Evolutionary conservation across 2,329 filamentous ascomycete species (phyloP).

Genomic region (Nemania abortiva): DNA sequence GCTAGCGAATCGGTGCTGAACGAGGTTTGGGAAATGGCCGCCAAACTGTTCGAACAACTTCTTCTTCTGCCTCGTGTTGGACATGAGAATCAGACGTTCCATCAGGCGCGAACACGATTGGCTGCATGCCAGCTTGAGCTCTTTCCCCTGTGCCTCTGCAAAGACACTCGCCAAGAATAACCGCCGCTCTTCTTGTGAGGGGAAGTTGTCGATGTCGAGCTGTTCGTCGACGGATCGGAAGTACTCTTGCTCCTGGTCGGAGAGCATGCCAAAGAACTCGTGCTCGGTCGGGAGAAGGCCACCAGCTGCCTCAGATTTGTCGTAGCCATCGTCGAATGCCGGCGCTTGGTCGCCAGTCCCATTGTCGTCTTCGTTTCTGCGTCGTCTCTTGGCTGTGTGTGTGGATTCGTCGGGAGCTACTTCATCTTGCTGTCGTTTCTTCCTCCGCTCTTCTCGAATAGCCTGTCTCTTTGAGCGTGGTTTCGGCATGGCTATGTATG

Average conservation of each 20-base stretch:
- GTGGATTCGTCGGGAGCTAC: slow-evolving; percentile 31
- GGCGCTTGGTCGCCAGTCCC: slow-evolving; percentile 36
- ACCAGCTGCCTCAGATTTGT: slow-evolving; percentile 30
- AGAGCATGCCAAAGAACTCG: slow-evolving; percentile 93
- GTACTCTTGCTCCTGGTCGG: slow-evolving; percentile 94
- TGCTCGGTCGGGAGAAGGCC: slow-evolving; percentile 60
- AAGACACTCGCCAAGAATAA: slow-evolving; percentile 85
- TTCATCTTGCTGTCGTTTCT: slow-evolving; percentile 48
- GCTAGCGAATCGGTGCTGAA: slow-evolving; percentile 95
- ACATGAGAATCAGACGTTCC: slow-evolving; percentile 89
- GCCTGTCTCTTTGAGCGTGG: slow-evolving; percentile 52
- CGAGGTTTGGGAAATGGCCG: slow-evolving; percentile 87
- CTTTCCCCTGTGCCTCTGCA: slow-evolving; percentile 88
- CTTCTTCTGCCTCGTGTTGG: slow-evolving; percentile 84
- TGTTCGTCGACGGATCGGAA: slow-evolving; percentile 91
- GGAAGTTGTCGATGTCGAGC: slow-evolving; percentile 90
- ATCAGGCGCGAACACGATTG: slow-evolving; percentile 94
- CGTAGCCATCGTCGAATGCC: slow-evolving; percentile 43
- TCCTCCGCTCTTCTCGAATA: slow-evolving; percentile 52
- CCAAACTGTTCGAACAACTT: slow-evolving; percentile 85
- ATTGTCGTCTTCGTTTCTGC: slow-evolving; percentile 43
- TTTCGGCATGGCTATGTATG: slow-evolving; percentile 48
- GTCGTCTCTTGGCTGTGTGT: slow-evolving; percentile 45
- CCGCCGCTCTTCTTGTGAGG: slow-evolving; percentile 76
- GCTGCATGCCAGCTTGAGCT: slow-evolving; percentile 94